These are phyloP conservation scores for Eucalyptus shirleyi DNA, from an alignment of 345 rosid genomes.

Conservation along the genomic window DNA sequence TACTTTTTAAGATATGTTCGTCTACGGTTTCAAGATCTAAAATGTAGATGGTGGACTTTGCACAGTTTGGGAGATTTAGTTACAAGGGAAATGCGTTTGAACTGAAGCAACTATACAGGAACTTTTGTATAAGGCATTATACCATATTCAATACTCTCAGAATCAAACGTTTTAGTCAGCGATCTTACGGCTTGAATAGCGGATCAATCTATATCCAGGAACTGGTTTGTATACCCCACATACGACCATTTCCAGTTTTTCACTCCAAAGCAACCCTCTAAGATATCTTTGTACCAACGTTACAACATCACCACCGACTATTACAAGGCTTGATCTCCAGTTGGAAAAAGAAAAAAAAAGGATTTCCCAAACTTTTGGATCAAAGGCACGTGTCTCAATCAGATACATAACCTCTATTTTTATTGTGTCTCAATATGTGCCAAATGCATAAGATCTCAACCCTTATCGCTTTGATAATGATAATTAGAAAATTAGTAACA, in stretches of 20 bases:
- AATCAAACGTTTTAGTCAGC: neutral
- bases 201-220: neutral
- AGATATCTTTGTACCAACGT: neutral
- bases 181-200: neutral
- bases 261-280: neutral
- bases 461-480: neutral
- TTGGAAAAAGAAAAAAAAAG: neutral
- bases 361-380: neutral
- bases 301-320: neutral
- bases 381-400: neutral
- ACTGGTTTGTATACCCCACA: neutral
- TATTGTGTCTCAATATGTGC: neutral
- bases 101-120: neutral
- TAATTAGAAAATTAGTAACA: neutral
- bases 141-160: neutral
- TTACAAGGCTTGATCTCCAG: neutral
- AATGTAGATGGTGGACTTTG: neutral
- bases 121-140: neutral
- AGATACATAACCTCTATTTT: neutral
- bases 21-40: neutral
- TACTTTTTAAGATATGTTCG: neutral
- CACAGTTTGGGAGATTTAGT: neutral
- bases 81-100: neutral
- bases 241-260: neutral
- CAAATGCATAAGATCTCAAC: neutral